phyloP scores from a whole-genome alignment of 2,329 filamentous ascomycete genomes.

The Aspergillus pseudonomiae region DNA sequence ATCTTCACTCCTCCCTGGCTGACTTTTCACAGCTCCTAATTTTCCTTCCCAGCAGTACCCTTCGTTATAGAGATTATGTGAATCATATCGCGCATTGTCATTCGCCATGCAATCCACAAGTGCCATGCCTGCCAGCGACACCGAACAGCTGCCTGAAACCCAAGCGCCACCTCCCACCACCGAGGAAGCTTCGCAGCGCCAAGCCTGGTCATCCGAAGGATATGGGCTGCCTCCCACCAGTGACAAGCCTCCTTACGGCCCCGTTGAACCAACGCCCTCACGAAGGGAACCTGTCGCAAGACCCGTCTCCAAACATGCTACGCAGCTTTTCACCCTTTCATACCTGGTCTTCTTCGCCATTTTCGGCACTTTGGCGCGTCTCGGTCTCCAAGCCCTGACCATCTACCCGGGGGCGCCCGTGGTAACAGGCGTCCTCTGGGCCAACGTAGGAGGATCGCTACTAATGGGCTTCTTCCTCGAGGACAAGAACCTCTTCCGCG shows the following conservation, averaged over 20 bases:
- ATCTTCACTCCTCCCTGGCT: neutral
- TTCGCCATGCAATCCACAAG: neutral
- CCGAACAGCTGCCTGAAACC: constrained; percentile 28
- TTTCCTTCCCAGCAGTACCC: neutral
- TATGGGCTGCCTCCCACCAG: constrained; percentile 20
- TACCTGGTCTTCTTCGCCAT: constrained; percentile 86
- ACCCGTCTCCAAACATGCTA: constrained; percentile 55
- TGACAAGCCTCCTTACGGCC: constrained; percentile 18
- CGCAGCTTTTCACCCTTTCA: constrained; percentile 71
- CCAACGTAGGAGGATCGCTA: constrained; percentile 80
- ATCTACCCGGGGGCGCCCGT: constrained; percentile 77
- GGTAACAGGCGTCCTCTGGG: constrained; percentile 77
- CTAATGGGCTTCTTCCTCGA: constrained; percentile 85
- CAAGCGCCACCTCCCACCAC: constrained; percentile 48
- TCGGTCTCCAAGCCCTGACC: constrained; percentile 79
- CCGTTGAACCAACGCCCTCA: constrained; percentile 17
- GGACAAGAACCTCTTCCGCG: constrained; percentile 73
- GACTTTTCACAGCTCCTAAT: neutral
- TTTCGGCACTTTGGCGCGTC: constrained; percentile 77
- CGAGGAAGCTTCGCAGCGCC: constrained; percentile 40
- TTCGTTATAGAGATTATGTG: neutral
- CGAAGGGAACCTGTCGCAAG: constrained; percentile 12
- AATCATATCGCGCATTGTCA: neutral
- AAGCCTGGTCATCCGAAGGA: constrained; percentile 42
- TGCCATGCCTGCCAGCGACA: constrained; percentile 10